These are phyloP conservation scores for Fusarium nematophilum DNA, from an alignment of 2,329 filamentous ascomycete genomes.

Conservation along the genomic window DNA sequence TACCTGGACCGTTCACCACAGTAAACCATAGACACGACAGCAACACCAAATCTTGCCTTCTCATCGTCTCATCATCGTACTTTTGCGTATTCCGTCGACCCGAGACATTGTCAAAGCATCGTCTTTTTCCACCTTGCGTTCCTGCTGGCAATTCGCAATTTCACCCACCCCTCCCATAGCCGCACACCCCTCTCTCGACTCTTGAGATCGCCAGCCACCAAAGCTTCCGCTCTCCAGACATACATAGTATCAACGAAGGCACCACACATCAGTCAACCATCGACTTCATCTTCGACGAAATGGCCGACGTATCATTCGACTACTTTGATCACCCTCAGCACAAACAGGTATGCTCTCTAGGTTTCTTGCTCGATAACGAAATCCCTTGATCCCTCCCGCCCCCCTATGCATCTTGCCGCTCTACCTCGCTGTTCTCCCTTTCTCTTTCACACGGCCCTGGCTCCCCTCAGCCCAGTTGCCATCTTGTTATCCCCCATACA, in stretches of 20 bases:
- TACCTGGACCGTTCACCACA: conserved; percentile 7
- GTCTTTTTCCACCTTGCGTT: neutral
- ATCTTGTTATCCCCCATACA: conserved; percentile 7
- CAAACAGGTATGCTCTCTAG: conserved; percentile 41
- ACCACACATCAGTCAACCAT: conserved; percentile 36
- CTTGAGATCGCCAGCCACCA: conserved; percentile 21
- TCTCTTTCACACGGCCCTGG: conserved; percentile 11
- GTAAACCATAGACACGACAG: conserved; percentile 6
- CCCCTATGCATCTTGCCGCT: conserved; percentile 7
- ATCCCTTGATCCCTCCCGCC: conserved; percentile 22
- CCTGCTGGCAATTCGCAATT: no score
- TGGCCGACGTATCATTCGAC: conserved; percentile 45
- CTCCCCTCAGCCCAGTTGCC: conserved; percentile 11
- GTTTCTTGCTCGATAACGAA: conserved; percentile 12
- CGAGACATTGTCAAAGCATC: conserved; percentile 13
- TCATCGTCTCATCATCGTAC: conserved; percentile 28
- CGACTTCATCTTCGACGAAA: conserved; percentile 31
- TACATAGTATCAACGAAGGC: conserved; percentile 34
- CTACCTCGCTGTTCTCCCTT: neutral
- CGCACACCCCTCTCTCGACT: conserved; percentile 24
- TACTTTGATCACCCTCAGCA: conserved; percentile 44
- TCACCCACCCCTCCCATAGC: conserved; percentile 23
- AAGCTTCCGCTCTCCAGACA: conserved; percentile 18
- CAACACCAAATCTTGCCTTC: conserved; percentile 7
- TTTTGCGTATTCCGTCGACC: conserved; percentile 13